Conservation (phyloP, 108 stramenopile genomes). For the Nitzschia inconspicua region DNA sequence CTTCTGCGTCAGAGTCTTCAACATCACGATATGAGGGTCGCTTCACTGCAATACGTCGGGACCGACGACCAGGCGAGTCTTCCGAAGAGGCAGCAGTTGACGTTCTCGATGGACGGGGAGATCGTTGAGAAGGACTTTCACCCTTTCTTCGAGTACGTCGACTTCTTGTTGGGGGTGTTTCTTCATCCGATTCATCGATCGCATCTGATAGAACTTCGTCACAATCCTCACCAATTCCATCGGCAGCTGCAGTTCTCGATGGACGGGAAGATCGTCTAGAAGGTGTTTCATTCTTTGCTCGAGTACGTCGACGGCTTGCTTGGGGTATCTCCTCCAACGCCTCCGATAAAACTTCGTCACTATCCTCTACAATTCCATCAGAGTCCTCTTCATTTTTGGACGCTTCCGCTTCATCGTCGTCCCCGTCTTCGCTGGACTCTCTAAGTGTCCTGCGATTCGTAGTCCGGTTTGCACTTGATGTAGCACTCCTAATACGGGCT, state of each 20-base stretch:
- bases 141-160: background rate
- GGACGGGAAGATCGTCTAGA: background rate
- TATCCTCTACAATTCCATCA: background rate
- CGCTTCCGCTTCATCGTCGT: too few relatives aligned
- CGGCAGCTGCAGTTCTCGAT: background rate
- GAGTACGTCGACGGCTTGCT: background rate
- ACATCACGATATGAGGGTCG: slow-evolving; percentile 6
- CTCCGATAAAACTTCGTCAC: background rate
- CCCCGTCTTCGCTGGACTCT: too few relatives aligned
- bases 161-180: slow-evolving; percentile 2
- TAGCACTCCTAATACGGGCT: too few relatives aligned
- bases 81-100: background rate
- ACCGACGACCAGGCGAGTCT: background rate
- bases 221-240: background rate
- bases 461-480: too few relatives aligned
- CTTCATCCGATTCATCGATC: background rate
- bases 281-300: background rate
- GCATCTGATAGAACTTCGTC: background rate
- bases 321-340: background rate
- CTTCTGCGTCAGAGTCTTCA: slow-evolving; percentile 17
- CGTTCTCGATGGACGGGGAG: background rate
- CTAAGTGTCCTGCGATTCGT: too few relatives aligned
- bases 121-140: background rate
- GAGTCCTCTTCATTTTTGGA: background rate
- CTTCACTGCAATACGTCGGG: background rate